Conservation (phyloP, 1,139 yeast genomes). For the Geotrichum armillariae region DNA sequence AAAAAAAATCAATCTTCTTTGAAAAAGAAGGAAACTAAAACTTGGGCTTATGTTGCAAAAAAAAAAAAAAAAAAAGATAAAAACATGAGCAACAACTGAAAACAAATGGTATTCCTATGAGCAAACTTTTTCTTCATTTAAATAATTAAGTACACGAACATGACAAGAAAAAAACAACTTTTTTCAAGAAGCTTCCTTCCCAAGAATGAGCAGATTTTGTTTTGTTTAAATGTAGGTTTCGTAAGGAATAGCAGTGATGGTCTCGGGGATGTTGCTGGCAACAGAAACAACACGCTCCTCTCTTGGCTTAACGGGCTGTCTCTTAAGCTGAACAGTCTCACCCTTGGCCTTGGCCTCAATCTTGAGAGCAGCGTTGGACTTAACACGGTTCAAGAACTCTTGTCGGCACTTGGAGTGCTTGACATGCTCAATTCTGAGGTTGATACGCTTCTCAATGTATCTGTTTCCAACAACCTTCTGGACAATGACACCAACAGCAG, state of each 20-base stretch:
- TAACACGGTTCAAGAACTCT: slow-evolving; percentile 98
- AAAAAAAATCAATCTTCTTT: too few species aligned
- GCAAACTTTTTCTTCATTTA: too few species aligned
- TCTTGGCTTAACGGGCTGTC: slow-evolving; percentile 99
- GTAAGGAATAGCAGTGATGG: slow-evolving; percentile 98
- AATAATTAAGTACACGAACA: too few species aligned
- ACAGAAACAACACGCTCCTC: slow-evolving; percentile 76
- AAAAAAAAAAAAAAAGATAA: too few species aligned
- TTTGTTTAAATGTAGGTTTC: slow-evolving; percentile 93
- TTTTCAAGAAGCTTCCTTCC: not conserved
- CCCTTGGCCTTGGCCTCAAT: slow-evolving; percentile 94
- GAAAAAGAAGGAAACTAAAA: too few species aligned
- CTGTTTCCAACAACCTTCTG: slow-evolving; percentile 99
- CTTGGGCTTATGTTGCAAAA: too few species aligned
- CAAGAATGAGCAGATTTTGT: too few species aligned
- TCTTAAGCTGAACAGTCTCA: slow-evolving; percentile 86
- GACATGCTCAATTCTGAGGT: slow-evolving; percentile 97
- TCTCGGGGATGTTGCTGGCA: slow-evolving; percentile 85
- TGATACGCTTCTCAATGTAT: slow-evolving; percentile 97
- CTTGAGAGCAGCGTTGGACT: slow-evolving; percentile 91
- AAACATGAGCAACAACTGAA: too few species aligned
- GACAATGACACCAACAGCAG: slow-evolving; percentile 96
- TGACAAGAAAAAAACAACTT: too few species aligned
- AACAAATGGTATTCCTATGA: too few species aligned
- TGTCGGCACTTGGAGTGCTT: slow-evolving; percentile 99